These are phyloP conservation scores for Tuber microsphaerosporum DNA, from an alignment of 495 filamentous ascomycete species.

Conservation along the genomic window DNA sequence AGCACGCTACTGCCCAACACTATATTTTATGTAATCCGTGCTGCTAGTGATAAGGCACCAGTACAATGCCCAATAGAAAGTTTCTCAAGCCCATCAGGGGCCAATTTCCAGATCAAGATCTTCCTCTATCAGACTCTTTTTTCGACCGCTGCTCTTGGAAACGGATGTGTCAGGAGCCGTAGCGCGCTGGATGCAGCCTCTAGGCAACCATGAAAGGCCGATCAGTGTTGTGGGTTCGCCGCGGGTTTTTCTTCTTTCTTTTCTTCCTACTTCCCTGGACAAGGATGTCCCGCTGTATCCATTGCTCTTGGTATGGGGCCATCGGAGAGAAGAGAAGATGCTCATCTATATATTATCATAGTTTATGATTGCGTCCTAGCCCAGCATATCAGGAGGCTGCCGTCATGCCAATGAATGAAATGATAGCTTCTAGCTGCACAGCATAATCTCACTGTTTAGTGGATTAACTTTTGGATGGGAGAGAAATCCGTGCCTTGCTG, in stretches of 20 bases:
- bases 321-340: not conserved
- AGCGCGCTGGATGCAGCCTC: not conserved
- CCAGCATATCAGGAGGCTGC: not conserved
- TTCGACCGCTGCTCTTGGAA: not conserved
- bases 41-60: not conserved
- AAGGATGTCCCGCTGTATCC: not conserved
- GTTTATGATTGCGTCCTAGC: not conserved
- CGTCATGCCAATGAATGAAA: not conserved
- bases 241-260: not conserved
- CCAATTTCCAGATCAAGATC: not conserved
- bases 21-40: not conserved
- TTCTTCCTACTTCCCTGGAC: not conserved
- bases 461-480: not conserved
- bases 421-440: not conserved
- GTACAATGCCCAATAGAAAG: not conserved
- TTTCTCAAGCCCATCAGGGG: not conserved
- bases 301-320: not conserved
- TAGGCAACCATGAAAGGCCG: not conserved
- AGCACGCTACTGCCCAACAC: not conserved
- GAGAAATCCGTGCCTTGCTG: not conserved
- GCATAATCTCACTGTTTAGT: not conserved
- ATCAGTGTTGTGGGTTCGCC: not conserved
- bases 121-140: not conserved
- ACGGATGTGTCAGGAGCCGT: not conserved
- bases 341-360: too few relatives aligned